phyloP scores from a whole-genome alignment of 2,329 filamentous ascomycete species.

The Paraphaeosphaeria sporulosa region DNA sequence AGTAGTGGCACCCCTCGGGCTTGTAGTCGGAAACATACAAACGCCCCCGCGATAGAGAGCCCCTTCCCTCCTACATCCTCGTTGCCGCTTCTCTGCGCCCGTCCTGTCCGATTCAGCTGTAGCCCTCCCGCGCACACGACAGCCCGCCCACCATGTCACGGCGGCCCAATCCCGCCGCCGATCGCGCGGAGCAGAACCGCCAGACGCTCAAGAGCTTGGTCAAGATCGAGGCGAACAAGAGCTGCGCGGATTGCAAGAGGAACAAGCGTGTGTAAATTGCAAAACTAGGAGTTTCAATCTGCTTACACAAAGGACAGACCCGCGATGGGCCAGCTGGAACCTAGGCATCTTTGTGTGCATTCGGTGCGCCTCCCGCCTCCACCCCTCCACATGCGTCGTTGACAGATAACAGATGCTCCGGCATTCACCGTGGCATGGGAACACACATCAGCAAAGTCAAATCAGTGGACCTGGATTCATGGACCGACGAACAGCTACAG shows the following conservation, averaged over 20 bases:
- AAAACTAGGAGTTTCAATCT: background rate
- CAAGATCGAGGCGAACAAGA: conserved; percentile 95
- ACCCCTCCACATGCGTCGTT: conserved; percentile 14
- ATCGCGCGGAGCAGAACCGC: conserved; percentile 91
- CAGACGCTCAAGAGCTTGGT: conserved; percentile 92
- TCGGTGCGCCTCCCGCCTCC: conserved; percentile 55
- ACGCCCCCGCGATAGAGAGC: background rate
- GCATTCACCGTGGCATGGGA: conserved; percentile 98
- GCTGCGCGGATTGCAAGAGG: conserved; percentile 97
- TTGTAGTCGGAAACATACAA: background rate
- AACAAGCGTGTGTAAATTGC: conserved; percentile 80
- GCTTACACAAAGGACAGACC: conserved; percentile 67
- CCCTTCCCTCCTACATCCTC: background rate
- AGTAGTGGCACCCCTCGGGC: conserved; percentile 8
- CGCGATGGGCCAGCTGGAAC: conserved; percentile 99
- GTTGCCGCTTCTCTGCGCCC: background rate
- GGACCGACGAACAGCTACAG: conserved; percentile 97
- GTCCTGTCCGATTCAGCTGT: background rate
- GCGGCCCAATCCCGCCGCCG: conserved; percentile 79
- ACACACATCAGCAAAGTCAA: conserved; percentile 98
- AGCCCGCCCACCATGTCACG: conserved; percentile 71
- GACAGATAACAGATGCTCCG: conserved; percentile 72
- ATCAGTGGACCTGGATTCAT: conserved; percentile 95
- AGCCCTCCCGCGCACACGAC: background rate
- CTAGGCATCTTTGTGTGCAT: conserved; percentile 97